A percentile compares a stretch with the other conserved stretches of the same genome.
phyloP scores from a whole-genome alignment of 495 filamentous ascomycete species.

The Xylaria intraflava region DNA sequence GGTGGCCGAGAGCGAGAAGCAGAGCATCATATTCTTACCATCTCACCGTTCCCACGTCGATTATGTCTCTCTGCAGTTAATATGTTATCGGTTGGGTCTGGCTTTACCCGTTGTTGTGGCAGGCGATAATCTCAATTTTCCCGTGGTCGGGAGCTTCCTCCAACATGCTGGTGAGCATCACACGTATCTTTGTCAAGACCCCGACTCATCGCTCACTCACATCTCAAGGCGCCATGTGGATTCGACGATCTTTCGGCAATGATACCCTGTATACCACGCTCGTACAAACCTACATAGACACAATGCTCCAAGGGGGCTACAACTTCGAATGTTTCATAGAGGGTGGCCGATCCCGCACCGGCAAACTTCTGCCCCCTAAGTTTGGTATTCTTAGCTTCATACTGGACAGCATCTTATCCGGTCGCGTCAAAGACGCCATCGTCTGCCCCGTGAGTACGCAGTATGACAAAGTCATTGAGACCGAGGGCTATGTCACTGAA shows the following conservation, averaged over 20 bases:
- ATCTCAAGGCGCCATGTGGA: slow-evolving; percentile 80
- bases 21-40: slow-evolving; percentile 92
- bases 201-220: slow-evolving; percentile 4
- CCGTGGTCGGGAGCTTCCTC: slow-evolving; percentile 78
- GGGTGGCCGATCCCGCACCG: slow-evolving; percentile 84
- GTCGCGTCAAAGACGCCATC: slow-evolving; percentile 82
- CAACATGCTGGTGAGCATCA: slow-evolving; percentile 70
- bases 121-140: slow-evolving; percentile 94
- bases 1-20: slow-evolving; percentile 75
- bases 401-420: slow-evolving; percentile 78
- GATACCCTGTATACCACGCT: slow-evolving; percentile 84
- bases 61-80: slow-evolving; percentile 86
- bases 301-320: slow-evolving; percentile 78
- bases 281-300: slow-evolving; percentile 94
- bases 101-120: slow-evolving; percentile 88
- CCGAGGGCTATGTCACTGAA: slow-evolving; percentile 91
- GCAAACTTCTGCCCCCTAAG: slow-evolving; percentile 87
- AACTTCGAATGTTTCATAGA: slow-evolving; percentile 98
- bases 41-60: slow-evolving; percentile 94
- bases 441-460: slow-evolving; percentile 94
- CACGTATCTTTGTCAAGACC: neutral
- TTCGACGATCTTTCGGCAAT: slow-evolving; percentile 85
- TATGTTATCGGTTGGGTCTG: slow-evolving; percentile 89
- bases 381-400: slow-evolving; percentile 95
- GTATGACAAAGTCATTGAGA: slow-evolving; percentile 98